Evolutionary conservation across 2,329 filamentous ascomycete genomes (phyloP).

Genomic region (Cytospora paraplurivora): DNA sequence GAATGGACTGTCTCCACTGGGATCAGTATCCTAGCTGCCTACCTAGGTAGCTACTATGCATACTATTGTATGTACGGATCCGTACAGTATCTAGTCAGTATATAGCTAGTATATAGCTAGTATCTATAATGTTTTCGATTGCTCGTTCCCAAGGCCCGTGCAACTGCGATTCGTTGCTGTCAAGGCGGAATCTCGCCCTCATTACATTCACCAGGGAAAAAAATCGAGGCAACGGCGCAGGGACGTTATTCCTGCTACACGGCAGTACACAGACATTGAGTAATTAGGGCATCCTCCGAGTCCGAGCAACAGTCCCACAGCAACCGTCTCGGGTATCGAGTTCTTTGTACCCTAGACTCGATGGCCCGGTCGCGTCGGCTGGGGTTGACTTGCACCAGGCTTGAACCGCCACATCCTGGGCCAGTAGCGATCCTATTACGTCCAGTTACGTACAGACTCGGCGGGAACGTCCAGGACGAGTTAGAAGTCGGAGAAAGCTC

Average conservation of each 20-base stretch:
- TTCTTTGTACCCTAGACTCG: background rate
- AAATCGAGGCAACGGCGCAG: constrained; percentile 11
- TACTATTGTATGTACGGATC: no score
- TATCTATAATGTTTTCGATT: background rate
- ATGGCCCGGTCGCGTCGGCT: constrained; percentile 17
- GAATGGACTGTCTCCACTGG: no score
- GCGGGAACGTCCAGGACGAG: constrained; percentile 16
- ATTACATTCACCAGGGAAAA: constrained; percentile 8
- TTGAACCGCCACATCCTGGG: background rate
- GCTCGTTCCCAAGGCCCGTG: constrained; percentile 20
- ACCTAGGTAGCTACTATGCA: no score
- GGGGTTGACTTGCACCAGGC: constrained; percentile 6
- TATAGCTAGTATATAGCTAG: no score
- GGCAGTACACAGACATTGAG: background rate
- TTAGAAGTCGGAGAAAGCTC: constrained; percentile 9
- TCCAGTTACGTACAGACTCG: constrained; percentile 26
- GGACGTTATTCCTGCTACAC: constrained; percentile 2
- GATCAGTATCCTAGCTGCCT: no score
- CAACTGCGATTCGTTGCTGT: constrained; percentile 18
- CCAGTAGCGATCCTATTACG: background rate
- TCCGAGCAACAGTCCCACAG: background rate
- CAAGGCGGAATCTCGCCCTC: constrained; percentile 17
- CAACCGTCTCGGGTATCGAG: constrained; percentile 13
- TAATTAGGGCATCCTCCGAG: no score
- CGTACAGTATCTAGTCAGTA: no score